Base-by-base conservation (phyloP, 1,139 yeast species). In the Kazachstania sp. region DNA sequence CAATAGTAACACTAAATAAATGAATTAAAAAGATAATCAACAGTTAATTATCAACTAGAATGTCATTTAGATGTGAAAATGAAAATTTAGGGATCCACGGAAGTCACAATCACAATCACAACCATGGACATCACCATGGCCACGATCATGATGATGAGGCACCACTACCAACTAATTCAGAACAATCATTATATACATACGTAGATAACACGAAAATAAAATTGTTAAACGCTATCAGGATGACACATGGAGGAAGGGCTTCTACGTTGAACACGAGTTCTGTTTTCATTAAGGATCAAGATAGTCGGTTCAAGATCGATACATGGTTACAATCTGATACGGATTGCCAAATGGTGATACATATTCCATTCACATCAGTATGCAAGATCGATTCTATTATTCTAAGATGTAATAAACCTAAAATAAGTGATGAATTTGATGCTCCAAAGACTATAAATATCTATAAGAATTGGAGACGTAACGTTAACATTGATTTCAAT, bases 381-480 rank as follows among this genome's bases (percentile, higher is more conserved):
- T 90, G 86, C 41, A 86, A 84, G 61, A 67, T 90, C 40, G 85
- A 78, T 60, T 84, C 95, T 1, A 58, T 90, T 4, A 75, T 86
- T 7, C 54, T 90, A 18, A 73, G 96, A 49, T 75, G 90, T 1
- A 73, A 80, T 47, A 81, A 81, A 2, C 79, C 77, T 41, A 68
- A 64, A 5, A 65, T 71, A 16, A 45, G 41, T 4, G 52, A 54
- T 1, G 55, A 49, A 7, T 51, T 51, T n/a, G 71, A 74, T 50
- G 85, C 95, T 45, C 95, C 96, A 0, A 72, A 72, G 53, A 73
- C 74, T 2, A 75, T 92, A 55, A 78, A 81, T 57, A 59, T 92
- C 37, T 88, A 76, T 73, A 87, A 85, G 61, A 88, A 90, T 63
- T 55, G 51, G 41, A 77, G 77, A 47, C 73, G 71, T 20, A 74